These are phyloP conservation scores for Peronospora tabacina DNA, from an alignment of 352 stramenopile genomes.

Conservation along the genomic window DNA sequence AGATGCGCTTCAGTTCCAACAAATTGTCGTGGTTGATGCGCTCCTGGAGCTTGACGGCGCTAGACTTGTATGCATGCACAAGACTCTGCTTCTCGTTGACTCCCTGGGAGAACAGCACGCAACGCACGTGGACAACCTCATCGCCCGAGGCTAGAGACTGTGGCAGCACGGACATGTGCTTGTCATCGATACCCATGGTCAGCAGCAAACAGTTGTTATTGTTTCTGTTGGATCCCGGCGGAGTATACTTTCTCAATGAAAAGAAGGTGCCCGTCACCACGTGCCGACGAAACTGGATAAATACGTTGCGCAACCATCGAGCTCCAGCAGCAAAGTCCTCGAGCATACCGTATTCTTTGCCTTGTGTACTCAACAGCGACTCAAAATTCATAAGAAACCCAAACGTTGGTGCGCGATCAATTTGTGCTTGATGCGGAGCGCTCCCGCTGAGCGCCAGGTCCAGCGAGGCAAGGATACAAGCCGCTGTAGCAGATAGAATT, in stretches of 20 bases:
- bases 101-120: slow-evolving; percentile 72
- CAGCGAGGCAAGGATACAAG: slow-evolving; percentile 59
- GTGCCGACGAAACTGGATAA: slow-evolving; percentile 64
- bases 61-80: slow-evolving; percentile 69
- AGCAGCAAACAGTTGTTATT: slow-evolving; percentile 44
- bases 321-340: slow-evolving; percentile 82
- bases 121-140: slow-evolving; percentile 46
- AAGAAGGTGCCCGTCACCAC: slow-evolving; percentile 39
- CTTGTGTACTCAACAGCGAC: slow-evolving; percentile 85
- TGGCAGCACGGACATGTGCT: slow-evolving; percentile 48
- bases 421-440: slow-evolving; percentile 45
- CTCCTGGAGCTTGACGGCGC: slow-evolving; percentile 68
- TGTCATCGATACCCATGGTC: slow-evolving; percentile 52
- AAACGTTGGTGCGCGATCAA: slow-evolving; percentile 44
- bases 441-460: slow-evolving; percentile 57
- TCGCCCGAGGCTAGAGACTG: slow-evolving; percentile 33
- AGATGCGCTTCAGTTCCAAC: slow-evolving; percentile 53
- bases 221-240: slow-evolving; percentile 26
- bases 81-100: slow-evolving; percentile 84
- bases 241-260: slow-evolving; percentile 49
- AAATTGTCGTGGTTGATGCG: slow-evolving; percentile 79
- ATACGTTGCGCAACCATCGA: slow-evolving; percentile 75
- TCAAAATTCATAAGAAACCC: slow-evolving; percentile 79
- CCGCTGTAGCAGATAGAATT: slow-evolving; percentile 58
- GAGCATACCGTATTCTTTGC: slow-evolving; percentile 94